phyloP scores from a whole-genome alignment of 345 rosid species.

The Erucastrum elatum region DNA sequence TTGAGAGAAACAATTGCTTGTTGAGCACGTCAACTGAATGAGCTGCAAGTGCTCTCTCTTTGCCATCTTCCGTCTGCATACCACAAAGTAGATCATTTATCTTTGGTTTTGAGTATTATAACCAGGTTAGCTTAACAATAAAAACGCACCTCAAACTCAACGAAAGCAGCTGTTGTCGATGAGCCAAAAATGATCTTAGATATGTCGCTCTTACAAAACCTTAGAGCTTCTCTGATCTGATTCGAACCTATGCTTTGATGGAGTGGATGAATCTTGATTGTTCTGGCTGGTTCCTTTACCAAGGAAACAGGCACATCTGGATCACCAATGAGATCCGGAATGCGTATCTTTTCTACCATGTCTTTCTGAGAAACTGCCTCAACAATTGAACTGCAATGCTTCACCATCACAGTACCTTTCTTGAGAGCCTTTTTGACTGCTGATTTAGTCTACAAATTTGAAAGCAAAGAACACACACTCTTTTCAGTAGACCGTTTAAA shows the following conservation, averaged over 20 bases:
- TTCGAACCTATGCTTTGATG: constrained; percentile 28
- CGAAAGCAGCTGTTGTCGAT: constrained; percentile 38
- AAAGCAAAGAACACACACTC: neutral
- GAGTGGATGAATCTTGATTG: constrained; percentile 39
- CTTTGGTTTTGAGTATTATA: neutral
- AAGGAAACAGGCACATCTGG: constrained; percentile 41
- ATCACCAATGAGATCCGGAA: constrained; percentile 49
- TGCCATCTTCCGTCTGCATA: constrained; percentile 47
- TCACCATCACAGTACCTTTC: constrained; percentile 19
- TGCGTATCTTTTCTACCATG: constrained; percentile 19
- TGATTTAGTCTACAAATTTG: constrained; percentile 34
- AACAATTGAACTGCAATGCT: neutral
- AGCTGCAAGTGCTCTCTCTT: constrained; percentile 39
- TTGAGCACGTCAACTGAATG: constrained; percentile 35
- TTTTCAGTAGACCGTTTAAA: neutral
- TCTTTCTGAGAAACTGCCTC: constrained; percentile 39
- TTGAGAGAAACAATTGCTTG: constrained; percentile 36
- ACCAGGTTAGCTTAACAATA: neutral
- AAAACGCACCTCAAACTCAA: constrained; percentile 48
- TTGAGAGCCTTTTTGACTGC: constrained; percentile 39
- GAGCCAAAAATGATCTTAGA: constrained; percentile 40
- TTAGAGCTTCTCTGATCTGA: constrained; percentile 43
- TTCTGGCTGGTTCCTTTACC: constrained; percentile 45
- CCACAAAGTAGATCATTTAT: neutral
- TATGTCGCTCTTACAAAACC: constrained; percentile 38